Base-by-base conservation (phyloP, 108 stramenopile species). In the Pseudonitzschia pungens region DNA sequence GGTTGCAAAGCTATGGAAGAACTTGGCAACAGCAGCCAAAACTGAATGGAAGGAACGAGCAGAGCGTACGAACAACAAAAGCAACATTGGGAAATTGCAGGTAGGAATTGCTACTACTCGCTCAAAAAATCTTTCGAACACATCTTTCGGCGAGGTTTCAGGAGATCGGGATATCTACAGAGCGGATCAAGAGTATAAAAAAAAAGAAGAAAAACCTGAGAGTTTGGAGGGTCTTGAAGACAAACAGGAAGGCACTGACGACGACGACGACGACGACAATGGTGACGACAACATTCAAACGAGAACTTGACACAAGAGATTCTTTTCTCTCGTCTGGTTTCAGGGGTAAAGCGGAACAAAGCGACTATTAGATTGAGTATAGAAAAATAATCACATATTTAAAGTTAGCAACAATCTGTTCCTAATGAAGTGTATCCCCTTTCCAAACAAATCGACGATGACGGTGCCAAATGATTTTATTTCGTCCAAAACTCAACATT, bases 1-100 rank as follows among this genome's bases (percentile, higher is more conserved):
- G 11, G 66, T 82, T n/a, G 84, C 84, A 8, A 74, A 72, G 45
- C 79, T 71, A 56, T 86, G 84, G 84, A 72, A 69, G 50, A 75
- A 73, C 9, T 28, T 82, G 18, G 3, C n/a, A 48, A 24, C 43
- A 5, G 29, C 14, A 4, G 84, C 76, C 56, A 81, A 79, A 59
- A 43, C 32, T 15, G 66, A 45, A 29, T 85, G 84, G 84, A 85
- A 82, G 48, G 68, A 62, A 4, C 24, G 75, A 9, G 84, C 84
- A 48, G 45, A 48, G 45, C 14, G 16, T 48, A 15, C 14, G n/a
- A n/a, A n/a, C 16, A 48, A 48, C 18, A 48, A 18, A 10, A 18
- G 18, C 45, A 12, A 48, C 45, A 44, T 48, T 18, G 59, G 18
- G 45, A 48, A 6, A 36, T 6, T 5, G 6, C 36, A 10, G 10